These are phyloP conservation scores for Stagonosporopsis vannaccii DNA, from an alignment of 2,329 filamentous ascomycete species.

Conservation along the genomic window DNA sequence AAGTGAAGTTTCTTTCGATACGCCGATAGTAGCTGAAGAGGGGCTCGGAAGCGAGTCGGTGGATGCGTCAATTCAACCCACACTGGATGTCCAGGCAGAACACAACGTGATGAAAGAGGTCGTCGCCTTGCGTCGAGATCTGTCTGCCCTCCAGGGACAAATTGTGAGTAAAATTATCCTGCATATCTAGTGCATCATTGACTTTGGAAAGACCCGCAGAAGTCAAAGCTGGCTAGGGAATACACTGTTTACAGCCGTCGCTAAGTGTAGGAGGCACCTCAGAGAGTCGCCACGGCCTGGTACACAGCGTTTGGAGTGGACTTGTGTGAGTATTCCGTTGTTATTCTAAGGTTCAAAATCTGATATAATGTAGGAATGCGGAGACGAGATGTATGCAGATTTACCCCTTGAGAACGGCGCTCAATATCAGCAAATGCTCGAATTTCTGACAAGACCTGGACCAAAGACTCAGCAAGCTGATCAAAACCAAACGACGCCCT, in stretches of 20 bases:
- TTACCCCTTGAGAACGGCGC: not conserved
- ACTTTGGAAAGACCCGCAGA: not conserved
- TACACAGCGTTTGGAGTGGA: slow-evolving; percentile 6
- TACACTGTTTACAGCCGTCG: not conserved
- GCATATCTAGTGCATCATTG: not conserved
- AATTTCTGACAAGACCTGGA: slow-evolving; percentile 1
- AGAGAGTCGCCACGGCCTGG: not conserved
- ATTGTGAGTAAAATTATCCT: not conserved
- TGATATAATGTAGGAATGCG: not conserved
- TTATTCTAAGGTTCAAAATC: too few relatives aligned
- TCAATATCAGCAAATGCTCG: slow-evolving; percentile 5
- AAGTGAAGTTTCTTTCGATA: not conserved
- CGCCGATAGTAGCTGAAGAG: not conserved
- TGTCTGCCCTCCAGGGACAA: not conserved
- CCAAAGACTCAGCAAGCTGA: not conserved
- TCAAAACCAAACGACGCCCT: not conserved
- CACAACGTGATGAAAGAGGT: not conserved
- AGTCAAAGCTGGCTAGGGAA: not conserved
- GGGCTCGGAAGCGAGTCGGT: too few relatives aligned
- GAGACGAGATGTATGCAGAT: slow-evolving; percentile 6
- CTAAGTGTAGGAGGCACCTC: not conserved
- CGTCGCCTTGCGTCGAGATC: not conserved
- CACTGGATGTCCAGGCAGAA: not conserved
- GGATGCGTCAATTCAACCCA: too few relatives aligned
- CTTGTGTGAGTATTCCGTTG: not conserved